A percentile compares a stretch with the other conserved stretches of the same genome.
phyloP scores from a whole-genome alignment of 331 rosid genomes.

The Rosa hybrid region DNA sequence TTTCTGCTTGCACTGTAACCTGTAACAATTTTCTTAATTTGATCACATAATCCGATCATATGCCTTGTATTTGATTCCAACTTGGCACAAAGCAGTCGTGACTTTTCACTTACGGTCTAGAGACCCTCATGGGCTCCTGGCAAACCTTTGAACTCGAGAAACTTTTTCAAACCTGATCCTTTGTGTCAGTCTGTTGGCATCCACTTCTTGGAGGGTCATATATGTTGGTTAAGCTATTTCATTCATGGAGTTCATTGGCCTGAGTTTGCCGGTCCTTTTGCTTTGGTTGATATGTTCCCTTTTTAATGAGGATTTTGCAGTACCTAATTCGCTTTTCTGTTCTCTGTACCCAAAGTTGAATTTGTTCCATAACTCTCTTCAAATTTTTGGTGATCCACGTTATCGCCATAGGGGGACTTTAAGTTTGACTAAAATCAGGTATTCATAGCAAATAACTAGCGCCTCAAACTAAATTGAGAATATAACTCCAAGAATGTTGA shows the following conservation, averaged over 20 bases:
- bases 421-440: neutral
- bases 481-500: too few species aligned
- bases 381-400: neutral
- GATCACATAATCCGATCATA: neutral
- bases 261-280: neutral
- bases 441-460: neutral
- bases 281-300: neutral
- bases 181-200: neutral
- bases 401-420: neutral
- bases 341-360: neutral
- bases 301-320: neutral
- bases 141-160: neutral
- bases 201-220: neutral
- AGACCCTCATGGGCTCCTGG: neutral
- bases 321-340: neutral
- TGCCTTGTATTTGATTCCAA: conserved; percentile 6
- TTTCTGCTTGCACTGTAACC: neutral
- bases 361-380: neutral
- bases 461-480: neutral
- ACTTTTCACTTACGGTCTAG: neutral
- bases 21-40: neutral
- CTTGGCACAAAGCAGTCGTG: neutral
- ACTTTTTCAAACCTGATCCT: neutral
- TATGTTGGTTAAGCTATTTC: neutral
- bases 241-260: neutral